Evolutionary conservation across 495 filamentous ascomycete species (phyloP).

Genomic region (Venustampulla echinocandica): DNA sequence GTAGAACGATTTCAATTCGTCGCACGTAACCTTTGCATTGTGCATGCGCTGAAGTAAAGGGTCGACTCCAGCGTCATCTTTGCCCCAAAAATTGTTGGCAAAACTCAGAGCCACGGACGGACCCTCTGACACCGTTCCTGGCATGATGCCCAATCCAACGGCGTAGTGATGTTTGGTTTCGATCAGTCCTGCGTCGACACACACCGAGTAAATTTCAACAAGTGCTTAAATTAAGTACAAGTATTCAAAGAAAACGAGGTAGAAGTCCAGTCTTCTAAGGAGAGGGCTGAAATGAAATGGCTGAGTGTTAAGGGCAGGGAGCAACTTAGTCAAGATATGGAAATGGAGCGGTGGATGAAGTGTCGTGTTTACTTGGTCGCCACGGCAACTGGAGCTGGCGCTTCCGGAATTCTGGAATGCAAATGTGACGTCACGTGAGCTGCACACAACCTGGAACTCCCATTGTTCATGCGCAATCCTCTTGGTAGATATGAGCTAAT

Average conservation of each 20-base stretch:
- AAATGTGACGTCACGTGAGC: too few species aligned
- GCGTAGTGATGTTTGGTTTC: too few species aligned
- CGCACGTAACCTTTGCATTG: conserved; percentile 87
- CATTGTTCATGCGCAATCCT: too few species aligned
- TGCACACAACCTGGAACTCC: too few species aligned
- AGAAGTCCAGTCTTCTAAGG: too few species aligned
- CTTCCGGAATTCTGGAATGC: neutral
- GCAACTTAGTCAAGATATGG: neutral
- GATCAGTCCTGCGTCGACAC: too few species aligned
- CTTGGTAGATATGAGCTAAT: neutral
- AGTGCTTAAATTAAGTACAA: too few species aligned
- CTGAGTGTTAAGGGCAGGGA: conserved; percentile 9
- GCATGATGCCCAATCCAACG: conserved; percentile 16
- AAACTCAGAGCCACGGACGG: conserved; percentile 48
- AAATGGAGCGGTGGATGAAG: neutral
- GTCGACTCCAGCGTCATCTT: conserved; percentile 90
- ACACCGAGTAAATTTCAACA: too few species aligned
- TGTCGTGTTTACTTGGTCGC: neutral
- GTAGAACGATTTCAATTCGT: conserved; percentile 91
- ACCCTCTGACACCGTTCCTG: conserved; percentile 25
- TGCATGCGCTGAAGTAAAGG: conserved; percentile 96
- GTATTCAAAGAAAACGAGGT: too few species aligned
- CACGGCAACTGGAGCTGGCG: neutral
- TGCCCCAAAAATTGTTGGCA: conserved; percentile 99
- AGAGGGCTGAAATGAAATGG: conserved; percentile 8